These are phyloP conservation scores for Penicillium odoratum DNA, from an alignment of 495 filamentous ascomycete genomes.

Conservation along the genomic window DNA sequence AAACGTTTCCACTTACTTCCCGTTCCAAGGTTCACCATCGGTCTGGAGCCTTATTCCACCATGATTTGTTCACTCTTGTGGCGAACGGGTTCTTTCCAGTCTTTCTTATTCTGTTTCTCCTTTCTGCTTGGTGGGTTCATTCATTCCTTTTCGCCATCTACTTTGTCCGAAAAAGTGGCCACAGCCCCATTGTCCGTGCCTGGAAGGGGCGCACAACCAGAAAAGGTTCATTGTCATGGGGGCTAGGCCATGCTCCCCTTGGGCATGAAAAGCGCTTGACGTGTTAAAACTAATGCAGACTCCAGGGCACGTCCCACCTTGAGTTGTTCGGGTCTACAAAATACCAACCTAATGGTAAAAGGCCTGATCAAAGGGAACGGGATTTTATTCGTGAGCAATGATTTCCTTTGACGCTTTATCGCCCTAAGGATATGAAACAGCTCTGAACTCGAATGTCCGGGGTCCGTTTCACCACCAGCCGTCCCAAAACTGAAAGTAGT, in stretches of 20 bases:
- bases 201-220: constrained; percentile 3
- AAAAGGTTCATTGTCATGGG: constrained; percentile 1
- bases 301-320: background rate
- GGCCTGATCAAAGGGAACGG: background rate
- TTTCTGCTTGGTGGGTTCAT: background rate
- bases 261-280: background rate
- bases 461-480: constrained; percentile 21
- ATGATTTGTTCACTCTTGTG: background rate
- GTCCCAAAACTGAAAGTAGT: constrained; percentile 17
- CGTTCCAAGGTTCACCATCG: background rate
- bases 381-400: background rate
- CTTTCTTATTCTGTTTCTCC: background rate
- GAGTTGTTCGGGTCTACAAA: background rate
- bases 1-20: background rate
- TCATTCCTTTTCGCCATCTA: background rate
- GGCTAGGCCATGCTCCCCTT: background rate
- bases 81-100: constrained; percentile 1
- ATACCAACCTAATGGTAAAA: background rate
- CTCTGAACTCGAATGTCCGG: constrained; percentile 11
- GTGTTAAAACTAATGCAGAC: background rate
- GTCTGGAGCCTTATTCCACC: constrained; percentile 1
- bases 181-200: constrained; percentile 4
- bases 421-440: constrained; percentile 18
- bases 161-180: background rate
- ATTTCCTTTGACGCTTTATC: background rate